A percentile compares a stretch with the other conserved stretches of the same genome.
Conservation (phyloP, 495 filamentous ascomycete species). For the Tuber brumale region DNA sequence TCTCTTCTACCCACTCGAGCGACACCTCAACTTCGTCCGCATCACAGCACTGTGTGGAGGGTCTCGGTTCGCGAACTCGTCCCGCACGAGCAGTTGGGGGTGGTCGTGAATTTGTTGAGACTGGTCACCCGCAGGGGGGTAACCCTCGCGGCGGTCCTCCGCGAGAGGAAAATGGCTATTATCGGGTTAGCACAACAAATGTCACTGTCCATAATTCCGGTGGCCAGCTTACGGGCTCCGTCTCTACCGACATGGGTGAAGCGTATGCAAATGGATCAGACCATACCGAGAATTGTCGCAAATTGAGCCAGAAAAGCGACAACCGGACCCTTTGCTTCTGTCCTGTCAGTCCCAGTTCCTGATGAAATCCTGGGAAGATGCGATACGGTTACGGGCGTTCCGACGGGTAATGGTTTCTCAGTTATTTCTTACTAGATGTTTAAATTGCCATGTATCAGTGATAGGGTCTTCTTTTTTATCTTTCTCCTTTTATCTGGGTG, state of each 20-base stretch:
- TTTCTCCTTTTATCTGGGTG: background rate
- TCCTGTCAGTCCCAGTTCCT: background rate
- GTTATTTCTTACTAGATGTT: background rate
- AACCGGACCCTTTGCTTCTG: conserved; percentile 28
- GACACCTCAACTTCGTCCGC: conserved; percentile 7
- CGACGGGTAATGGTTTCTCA: background rate
- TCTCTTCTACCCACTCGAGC: conserved; percentile 9
- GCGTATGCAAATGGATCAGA: conserved; percentile 21
- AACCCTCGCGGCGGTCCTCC: conserved; percentile 31
- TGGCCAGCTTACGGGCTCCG: conserved; percentile 11
- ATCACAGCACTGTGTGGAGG: background rate
- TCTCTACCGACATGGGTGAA: conserved; percentile 5
- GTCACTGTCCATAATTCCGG: conserved; percentile 31
- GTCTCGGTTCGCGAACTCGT: conserved; percentile 4
- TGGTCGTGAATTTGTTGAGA: conserved; percentile 25
- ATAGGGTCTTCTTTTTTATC: background rate
- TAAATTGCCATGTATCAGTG: background rate
- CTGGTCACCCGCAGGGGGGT: conserved; percentile 28
- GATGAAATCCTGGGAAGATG: background rate
- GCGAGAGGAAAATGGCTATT: conserved; percentile 19
- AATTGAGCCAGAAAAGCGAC: conserved; percentile 17
- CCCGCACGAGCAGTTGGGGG: background rate
- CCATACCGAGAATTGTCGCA: conserved; percentile 16
- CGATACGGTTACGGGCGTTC: background rate
- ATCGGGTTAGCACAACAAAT: background rate